These are phyloP conservation scores for Phytophthora megakarya DNA, from an alignment of 352 stramenopile genomes.

Conservation along the genomic window DNA sequence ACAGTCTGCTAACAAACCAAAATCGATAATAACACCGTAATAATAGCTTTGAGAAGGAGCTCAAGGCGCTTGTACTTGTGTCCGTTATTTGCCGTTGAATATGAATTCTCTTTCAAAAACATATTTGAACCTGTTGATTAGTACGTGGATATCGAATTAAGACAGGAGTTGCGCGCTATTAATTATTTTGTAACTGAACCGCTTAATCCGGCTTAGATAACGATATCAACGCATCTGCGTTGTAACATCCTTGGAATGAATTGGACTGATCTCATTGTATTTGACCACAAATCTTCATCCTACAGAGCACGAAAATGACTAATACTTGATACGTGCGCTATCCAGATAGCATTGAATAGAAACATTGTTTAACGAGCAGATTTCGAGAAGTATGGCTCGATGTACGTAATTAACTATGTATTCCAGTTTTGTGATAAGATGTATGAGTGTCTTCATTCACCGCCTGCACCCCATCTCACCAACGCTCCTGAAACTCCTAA, in stretches of 20 bases:
- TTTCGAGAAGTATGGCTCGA: no score
- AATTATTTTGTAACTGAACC: constrained; percentile 23
- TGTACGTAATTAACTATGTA: no score
- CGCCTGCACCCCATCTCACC: constrained; percentile 5
- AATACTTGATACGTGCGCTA: no score
- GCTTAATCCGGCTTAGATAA: no score
- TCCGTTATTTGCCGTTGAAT: constrained; percentile 33
- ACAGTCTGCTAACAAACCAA: constrained; percentile 14
- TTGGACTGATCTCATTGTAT: background rate
- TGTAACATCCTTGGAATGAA: constrained; percentile 4
- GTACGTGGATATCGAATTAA: no score
- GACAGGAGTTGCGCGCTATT: no score
- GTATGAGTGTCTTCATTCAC: background rate
- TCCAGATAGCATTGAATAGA: no score
- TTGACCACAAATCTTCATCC: no score
- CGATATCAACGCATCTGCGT: constrained; percentile 11
- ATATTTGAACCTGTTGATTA: no score
- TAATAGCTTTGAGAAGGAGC: constrained; percentile 23
- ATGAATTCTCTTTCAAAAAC: constrained; percentile 7
- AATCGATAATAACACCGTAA: constrained; percentile 6
- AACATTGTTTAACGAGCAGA: no score
- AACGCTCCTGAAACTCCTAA: constrained; percentile 15
- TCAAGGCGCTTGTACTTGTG: constrained; percentile 6
- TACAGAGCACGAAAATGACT: no score
- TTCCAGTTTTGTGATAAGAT: no score